Evolutionary conservation across 306 rosid species (phyloP).

Genomic region (Quercus berberidifolia): DNA sequence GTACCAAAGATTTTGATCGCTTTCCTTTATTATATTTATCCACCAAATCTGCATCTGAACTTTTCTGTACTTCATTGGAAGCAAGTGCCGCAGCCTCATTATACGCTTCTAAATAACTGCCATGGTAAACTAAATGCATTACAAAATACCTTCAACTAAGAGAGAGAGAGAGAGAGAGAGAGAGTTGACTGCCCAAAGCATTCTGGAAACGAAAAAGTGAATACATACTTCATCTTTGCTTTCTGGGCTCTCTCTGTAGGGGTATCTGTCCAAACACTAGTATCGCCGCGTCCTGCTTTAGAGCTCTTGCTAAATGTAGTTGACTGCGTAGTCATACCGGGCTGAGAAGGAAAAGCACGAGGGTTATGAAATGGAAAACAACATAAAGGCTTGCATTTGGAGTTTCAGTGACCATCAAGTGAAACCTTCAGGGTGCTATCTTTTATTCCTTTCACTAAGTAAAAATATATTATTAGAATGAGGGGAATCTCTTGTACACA

Average conservation of each 20-base stretch:
- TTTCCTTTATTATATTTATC: slow-evolving; percentile 78
- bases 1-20: slow-evolving; percentile 73
- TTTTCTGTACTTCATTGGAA: slow-evolving; percentile 56
- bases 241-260: slow-evolving; percentile 85
- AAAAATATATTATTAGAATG: too few species aligned
- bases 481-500: too few species aligned
- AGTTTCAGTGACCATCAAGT: background rate
- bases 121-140: slow-evolving; percentile 16
- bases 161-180: background rate
- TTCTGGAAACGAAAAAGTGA: slow-evolving; percentile 12
- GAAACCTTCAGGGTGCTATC: background rate
- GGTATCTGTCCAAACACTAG: slow-evolving; percentile 89
- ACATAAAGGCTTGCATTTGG: background rate
- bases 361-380: background rate
- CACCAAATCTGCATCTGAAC: slow-evolving; percentile 74
- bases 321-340: slow-evolving; percentile 77
- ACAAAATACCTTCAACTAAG: slow-evolving; percentile 7
- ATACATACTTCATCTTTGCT: slow-evolving; percentile 76
- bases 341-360: slow-evolving; percentile 38
- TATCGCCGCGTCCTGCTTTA: slow-evolving; percentile 91
- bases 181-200: slow-evolving; percentile 17
- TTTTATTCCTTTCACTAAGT: too few species aligned
- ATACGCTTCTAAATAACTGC: slow-evolving; percentile 92
- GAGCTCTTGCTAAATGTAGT: slow-evolving; percentile 56
- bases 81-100: slow-evolving; percentile 74